Evolutionary conservation across 1,284 basidiomycete genomes (phyloP).

Genomic region (Trametes hirsuta): DNA sequence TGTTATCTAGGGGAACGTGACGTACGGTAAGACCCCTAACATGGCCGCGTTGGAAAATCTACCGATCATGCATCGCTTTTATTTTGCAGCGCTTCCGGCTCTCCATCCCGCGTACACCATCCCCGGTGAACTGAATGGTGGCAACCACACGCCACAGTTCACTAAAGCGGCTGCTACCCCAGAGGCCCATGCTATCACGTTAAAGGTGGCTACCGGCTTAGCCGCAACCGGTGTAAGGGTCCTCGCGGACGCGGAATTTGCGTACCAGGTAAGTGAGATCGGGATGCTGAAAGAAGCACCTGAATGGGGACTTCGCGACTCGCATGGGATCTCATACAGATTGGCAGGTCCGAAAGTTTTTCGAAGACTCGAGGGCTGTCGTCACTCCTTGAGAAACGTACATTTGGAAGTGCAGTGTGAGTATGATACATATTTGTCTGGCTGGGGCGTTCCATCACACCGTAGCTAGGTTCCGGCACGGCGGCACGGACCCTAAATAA

Average conservation of each 20-base stretch:
- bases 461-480: too few species aligned
- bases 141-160: slow-evolving; percentile 68
- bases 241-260: slow-evolving; percentile 54
- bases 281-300: neutral
- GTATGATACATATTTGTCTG: too few species aligned
- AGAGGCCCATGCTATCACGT: slow-evolving; percentile 58
- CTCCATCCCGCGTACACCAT: slow-evolving; percentile 44
- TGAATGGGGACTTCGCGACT: neutral
- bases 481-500: too few species aligned
- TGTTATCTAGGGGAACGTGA: slow-evolving; percentile 58
- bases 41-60: neutral
- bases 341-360: slow-evolving; percentile 21
- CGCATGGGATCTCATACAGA: neutral
- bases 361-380: slow-evolving; percentile 7
- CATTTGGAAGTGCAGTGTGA: too few species aligned
- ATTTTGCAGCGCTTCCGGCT: slow-evolving; percentile 24
- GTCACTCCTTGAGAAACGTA: neutral
- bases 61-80: neutral
- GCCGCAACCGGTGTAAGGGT: slow-evolving; percentile 61
- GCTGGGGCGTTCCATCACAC: too few species aligned
- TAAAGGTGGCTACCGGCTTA: slow-evolving; percentile 61
- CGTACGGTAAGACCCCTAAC: slow-evolving; percentile 46
- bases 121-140: slow-evolving; percentile 57
- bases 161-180: slow-evolving; percentile 53
- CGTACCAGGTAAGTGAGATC: slow-evolving; percentile 40